Evolutionary conservation across 345 rosid species (phyloP).

Genomic region (Citrus sp.): DNA sequence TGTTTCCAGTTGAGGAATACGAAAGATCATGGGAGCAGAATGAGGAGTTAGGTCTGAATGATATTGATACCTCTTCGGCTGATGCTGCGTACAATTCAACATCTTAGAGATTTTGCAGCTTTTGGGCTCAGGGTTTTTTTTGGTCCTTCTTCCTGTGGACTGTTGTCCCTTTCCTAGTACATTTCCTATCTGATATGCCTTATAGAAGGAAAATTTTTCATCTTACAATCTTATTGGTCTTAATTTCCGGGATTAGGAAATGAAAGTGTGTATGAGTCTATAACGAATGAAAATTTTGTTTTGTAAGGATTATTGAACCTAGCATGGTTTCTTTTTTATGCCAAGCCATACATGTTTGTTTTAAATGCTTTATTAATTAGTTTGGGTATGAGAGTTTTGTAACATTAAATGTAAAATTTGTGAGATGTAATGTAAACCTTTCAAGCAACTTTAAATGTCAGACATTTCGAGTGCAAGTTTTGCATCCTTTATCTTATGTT

Average conservation of each 20-base stretch:
- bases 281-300: not conserved
- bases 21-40: slow-evolving; percentile 94
- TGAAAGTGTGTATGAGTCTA: not conserved
- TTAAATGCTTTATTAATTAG: not conserved
- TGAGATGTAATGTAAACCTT: not conserved
- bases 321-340: not conserved
- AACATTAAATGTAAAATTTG: too few relatives aligned
- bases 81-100: slow-evolving; percentile 62
- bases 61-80: slow-evolving; percentile 81
- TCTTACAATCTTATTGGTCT: not conserved
- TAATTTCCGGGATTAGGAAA: not conserved
- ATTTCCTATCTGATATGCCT: not conserved
- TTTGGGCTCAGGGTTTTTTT: not conserved
- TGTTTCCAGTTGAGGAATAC: slow-evolving; percentile 66
- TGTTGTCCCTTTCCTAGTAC: not conserved
- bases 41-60: slow-evolving; percentile 90
- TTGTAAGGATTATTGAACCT: not conserved
- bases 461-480: not conserved
- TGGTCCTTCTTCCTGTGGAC: not conserved
- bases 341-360: not conserved
- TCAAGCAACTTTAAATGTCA: not conserved
- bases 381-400: not conserved
- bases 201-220: not conserved
- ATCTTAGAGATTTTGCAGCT: not conserved
- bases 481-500: too few relatives aligned